Base-by-base conservation (phyloP, 345 rosid species). In the Cardamine chenopodiifolia region DNA sequence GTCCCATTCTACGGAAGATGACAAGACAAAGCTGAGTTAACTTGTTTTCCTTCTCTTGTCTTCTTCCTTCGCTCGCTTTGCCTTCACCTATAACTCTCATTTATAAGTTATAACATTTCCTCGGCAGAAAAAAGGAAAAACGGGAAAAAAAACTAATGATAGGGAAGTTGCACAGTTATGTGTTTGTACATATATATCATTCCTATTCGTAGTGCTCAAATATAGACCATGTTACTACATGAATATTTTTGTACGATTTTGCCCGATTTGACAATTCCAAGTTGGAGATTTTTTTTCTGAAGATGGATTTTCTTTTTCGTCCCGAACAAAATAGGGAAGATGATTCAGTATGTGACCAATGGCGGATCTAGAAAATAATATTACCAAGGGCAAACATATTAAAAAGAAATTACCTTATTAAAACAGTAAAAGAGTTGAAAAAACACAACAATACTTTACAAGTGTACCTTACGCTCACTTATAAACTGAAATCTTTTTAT, bases 1-100 rank as follows among this genome's bases (percentile, higher is more conserved):
- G 57, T 64, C 68, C 72, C 66, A 70, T 37, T 17, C 44, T 75
- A 19, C 56, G 55, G 56, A 70, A 70, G 59, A 57, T 55, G 60
- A 64, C 54, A 63, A 62, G 61, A 71, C 71, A 71, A 64, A 77
- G 67, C 72, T 77, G 54, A 63, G 72, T 77, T 70, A 35, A 57
- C 76, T 70, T 57, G 69, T 68, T 68, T 17, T 68, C 13, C 49
- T 59, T 59, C 62, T 28, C 47, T 66, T 66, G 72, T 57, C 66
- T 17, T 74, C 49, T 66, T 57, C 66, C 26, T 57, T 66, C 23
- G 55, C 71, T 64, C 19, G 45, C 45, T 63, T 73, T 73, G 49
- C 78, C 20, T 56, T 23, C 35, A 65, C 65, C 37, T 64, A 55
- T 73, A 71, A 73, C 37, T 64, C 42, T 39, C 66, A 47, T 23